Evolutionary conservation across 345 rosid genomes (phyloP), one percentile per base, ranked within the genome.

Genomic region (Adansonia digitata): DNA sequence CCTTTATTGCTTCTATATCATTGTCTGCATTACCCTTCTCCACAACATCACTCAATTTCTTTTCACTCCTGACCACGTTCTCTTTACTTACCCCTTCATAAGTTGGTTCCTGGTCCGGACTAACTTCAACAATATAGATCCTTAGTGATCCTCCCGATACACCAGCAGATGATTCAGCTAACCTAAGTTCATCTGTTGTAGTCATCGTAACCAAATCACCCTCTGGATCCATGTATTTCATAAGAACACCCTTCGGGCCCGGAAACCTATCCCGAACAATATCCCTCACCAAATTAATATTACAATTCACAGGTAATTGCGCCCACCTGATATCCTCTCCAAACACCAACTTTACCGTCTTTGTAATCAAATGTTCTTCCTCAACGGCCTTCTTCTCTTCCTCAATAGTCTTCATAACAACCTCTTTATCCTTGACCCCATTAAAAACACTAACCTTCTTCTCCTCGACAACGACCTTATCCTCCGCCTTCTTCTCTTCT

Each of bases 241-340:
- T 81, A 29, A 95, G 92, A 75, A 88, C 86, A 60, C 93, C 97
- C 79, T 74, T 90, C 67, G 90, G 75, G 46, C 87, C 86, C 0
- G 97, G 97, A 84, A 89, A 93, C 60, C 97, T 91, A 77, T 95
- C 93, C 69, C 76, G 81, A 78, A 92, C 84, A 48, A 95, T 83
- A 52, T 95, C 98, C 76, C 94, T 85, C 82, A 93, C 82, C 82
- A 95, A 80, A 57, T 80, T 80, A 78, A 95, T 77, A 72, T 75
- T 81, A 66, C 97, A 91, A 79, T 86, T 90, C 71, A 79, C 10
- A 0, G 94, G 98, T 63, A 95, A 73, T 46, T 92, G 97, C 6
- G 99, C 98, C 90, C 89, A 84, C 79, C 99, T 89, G 62, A 93
- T 95, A 78, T 95, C 99, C 76, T 95, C 98, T 73, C 97, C 97